A percentile compares a stretch with the other conserved stretches of the same genome.
Evolutionary conservation across 768 basidiomycete genomes (phyloP).

Genomic region (Leccinum pellstonianum): DNA sequence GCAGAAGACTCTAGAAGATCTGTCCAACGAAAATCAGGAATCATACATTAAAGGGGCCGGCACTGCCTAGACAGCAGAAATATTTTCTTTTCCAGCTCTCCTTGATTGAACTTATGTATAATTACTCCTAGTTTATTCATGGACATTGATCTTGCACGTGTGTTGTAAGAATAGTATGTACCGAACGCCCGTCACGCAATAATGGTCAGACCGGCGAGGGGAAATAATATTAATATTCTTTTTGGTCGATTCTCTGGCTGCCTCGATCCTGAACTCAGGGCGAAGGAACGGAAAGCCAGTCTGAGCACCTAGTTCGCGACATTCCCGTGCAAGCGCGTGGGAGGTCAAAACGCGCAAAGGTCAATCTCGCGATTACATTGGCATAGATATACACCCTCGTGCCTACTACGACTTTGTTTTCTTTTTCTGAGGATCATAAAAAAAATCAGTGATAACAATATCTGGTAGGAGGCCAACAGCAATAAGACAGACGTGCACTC

Average conservation of each 20-base stretch:
- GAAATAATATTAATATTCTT: not conserved
- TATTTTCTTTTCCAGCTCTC: not conserved
- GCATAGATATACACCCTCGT: constrained; percentile 1
- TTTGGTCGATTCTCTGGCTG: not conserved
- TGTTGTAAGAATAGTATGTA: not conserved
- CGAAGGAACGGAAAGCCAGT: not conserved
- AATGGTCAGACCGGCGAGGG: not conserved
- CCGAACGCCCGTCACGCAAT: not conserved
- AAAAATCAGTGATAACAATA: not conserved
- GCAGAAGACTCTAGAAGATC: constrained; percentile 59
- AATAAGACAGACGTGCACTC: constrained; percentile 33
- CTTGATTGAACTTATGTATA: not conserved
- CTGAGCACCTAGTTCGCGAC: not conserved
- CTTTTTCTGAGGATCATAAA: constrained; percentile 33
- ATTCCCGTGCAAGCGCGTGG: no score
- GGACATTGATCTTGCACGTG: not conserved
- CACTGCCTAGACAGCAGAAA: constrained; percentile 10
- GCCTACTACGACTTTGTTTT: constrained; percentile 30
- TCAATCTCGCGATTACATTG: not conserved
- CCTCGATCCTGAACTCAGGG: not conserved
- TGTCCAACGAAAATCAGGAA: constrained; percentile 71
- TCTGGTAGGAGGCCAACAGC: not conserved
- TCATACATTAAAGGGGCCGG: constrained; percentile 45
- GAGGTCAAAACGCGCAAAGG: not conserved
- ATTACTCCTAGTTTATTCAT: constrained; percentile 1